Evolutionary conservation across 2,329 filamentous ascomycete genomes (phyloP).

Genomic region (Cercospora zeae-maydis): DNA sequence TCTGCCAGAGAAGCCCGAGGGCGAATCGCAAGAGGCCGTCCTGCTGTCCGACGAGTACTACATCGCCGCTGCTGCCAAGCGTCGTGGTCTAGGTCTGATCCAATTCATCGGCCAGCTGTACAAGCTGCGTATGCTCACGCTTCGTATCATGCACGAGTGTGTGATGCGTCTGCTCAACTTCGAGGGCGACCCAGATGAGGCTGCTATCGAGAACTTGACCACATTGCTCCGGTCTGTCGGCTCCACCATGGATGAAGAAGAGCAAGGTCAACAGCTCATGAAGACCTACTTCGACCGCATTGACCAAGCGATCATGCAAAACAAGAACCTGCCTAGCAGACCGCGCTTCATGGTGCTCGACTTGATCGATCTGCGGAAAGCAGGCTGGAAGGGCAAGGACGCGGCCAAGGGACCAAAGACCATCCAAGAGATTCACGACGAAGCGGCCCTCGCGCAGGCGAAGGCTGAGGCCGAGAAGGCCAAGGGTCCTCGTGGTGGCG

Average conservation of each 20-base stretch:
- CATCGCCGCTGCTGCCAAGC: constrained; percentile 85
- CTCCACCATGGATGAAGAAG: constrained; percentile 71
- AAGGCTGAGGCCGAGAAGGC: constrained; percentile 61
- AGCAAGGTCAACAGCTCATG: constrained; percentile 83
- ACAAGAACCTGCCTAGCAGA: constrained; percentile 73
- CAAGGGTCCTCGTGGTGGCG: constrained; percentile 60
- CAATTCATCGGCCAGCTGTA: constrained; percentile 99
- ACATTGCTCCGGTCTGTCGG: constrained; percentile 92
- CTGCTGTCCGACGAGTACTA: constrained; percentile 98
- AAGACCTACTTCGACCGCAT: constrained; percentile 92
- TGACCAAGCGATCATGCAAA: constrained; percentile 72
- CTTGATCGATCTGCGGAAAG: constrained; percentile 75
- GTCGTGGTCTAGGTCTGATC: constrained; percentile 93
- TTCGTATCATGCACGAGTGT: constrained; percentile 99
- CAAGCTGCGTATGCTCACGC: constrained; percentile 97
- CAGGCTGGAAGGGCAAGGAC: constrained; percentile 82
- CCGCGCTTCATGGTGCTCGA: constrained; percentile 97
- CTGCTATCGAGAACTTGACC: constrained; percentile 91
- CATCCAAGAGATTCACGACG: constrained; percentile 82
- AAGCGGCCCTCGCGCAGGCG: constrained; percentile 74
- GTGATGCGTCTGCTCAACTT: constrained; percentile 96
- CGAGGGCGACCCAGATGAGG: constrained; percentile 86
- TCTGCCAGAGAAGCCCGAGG: constrained; percentile 73
- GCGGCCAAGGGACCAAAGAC: constrained; percentile 98
- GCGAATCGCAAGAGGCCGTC: constrained; percentile 65